A percentile compares a stretch with the other conserved stretches of the same genome.
These are phyloP conservation scores for Rhizopogon vinicolor DNA, from an alignment of 768 basidiomycete genomes.

Conservation along the genomic window DNA sequence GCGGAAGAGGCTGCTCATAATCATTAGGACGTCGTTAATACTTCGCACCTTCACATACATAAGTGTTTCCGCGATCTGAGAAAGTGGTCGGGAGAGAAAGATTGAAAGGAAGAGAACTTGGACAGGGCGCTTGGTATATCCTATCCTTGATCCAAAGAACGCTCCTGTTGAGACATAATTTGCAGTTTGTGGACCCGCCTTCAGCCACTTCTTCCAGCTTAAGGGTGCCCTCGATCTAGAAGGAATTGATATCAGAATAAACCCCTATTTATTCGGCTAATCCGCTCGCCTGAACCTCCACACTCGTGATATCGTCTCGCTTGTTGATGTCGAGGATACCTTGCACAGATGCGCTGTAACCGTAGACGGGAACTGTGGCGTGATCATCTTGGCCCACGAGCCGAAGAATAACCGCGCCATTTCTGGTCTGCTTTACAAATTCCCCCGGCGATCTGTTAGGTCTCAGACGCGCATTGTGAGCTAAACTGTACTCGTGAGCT, in stretches of 20 bases:
- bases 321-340: conserved; percentile 54
- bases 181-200: conserved; percentile 52
- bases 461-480: conserved; percentile 36
- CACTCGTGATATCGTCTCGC: conserved; percentile 49
- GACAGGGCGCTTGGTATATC: conserved; percentile 39
- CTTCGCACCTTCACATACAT: conserved; percentile 39
- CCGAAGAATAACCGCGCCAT: conserved; percentile 46
- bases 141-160: conserved; percentile 56
- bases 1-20: conserved; percentile 54
- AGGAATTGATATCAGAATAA: neutral
- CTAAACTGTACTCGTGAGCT: conserved; percentile 47
- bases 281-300: conserved; percentile 56
- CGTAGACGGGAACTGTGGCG: conserved; percentile 53
- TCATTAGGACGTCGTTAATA: neutral
- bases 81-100: conserved; percentile 57
- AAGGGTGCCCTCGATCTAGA: conserved; percentile 59
- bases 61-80: conserved; percentile 46
- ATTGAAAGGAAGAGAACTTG: conserved; percentile 47
- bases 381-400: conserved; percentile 50
- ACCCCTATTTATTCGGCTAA: neutral
- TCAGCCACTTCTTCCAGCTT: conserved; percentile 60
- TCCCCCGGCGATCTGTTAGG: conserved; percentile 36
- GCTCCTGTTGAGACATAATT: conserved; percentile 46
- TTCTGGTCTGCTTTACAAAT: conserved; percentile 58
- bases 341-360: conserved; percentile 43